phyloP scores from a whole-genome alignment of 768 basidiomycete species.

The Lentinus brumalis region DNA sequence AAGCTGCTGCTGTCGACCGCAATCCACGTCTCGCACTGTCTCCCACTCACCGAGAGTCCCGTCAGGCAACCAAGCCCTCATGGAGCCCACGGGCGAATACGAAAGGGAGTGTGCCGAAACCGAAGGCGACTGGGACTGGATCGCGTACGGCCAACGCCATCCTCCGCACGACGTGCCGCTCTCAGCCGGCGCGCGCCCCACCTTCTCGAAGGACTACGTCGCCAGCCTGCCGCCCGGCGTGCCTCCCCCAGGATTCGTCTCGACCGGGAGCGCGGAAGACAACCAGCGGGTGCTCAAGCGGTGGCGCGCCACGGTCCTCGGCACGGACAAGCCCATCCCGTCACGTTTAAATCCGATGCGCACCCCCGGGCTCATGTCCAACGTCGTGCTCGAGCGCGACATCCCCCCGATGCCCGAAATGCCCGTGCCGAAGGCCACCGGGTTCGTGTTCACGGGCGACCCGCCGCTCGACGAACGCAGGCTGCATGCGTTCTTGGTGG shows the following conservation, averaged over 20 bases:
- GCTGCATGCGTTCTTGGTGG: neutral
- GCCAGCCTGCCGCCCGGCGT: neutral
- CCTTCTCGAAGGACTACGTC: neutral
- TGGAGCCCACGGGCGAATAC: neutral
- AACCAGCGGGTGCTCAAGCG: neutral
- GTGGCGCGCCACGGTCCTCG: neutral
- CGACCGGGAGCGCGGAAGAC: neutral
- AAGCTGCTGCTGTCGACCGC: no score
- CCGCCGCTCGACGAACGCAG: neutral
- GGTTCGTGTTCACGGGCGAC: constrained; percentile 4
- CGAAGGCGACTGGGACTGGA: neutral
- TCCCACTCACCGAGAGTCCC: neutral
- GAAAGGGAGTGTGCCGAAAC: neutral
- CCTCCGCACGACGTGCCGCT: neutral
- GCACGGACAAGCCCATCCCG: neutral
- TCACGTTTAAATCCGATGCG: no score
- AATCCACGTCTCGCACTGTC: no score
- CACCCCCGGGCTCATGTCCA: neutral
- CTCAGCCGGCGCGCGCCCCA: neutral
- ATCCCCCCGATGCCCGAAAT: neutral
- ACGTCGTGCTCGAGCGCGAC: neutral
- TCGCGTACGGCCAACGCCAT: neutral
- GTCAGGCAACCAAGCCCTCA: neutral
- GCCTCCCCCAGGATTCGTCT: neutral
- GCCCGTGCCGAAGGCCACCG: neutral